phyloP scores from a whole-genome alignment of 148 eudicot genomes.

The Vaccinium myrtillus region DNA sequence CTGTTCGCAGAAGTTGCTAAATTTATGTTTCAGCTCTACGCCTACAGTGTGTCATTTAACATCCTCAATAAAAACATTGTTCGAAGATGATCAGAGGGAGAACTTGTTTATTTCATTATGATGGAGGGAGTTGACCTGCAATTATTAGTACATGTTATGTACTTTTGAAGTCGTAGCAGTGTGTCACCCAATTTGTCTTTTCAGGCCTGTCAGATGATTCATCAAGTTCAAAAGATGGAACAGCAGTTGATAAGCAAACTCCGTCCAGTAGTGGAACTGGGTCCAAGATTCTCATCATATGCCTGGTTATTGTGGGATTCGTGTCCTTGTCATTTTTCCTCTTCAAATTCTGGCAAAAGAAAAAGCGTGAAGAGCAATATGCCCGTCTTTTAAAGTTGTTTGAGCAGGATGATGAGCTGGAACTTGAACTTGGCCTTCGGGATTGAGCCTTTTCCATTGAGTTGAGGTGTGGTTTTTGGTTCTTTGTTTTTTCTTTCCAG shows the following conservation, averaged over 20 bases:
- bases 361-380: constrained; percentile 87
- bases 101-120: background rate
- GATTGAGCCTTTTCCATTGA: constrained; percentile 44
- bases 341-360: constrained; percentile 83
- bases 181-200: constrained; percentile 5
- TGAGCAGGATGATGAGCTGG: constrained; percentile 94
- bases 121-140: background rate
- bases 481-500: background rate
- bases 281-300: constrained; percentile 49
- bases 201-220: constrained; percentile 60
- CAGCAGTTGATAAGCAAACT: constrained; percentile 21
- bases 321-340: constrained; percentile 54
- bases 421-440: constrained; percentile 87
- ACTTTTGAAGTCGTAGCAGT: background rate
- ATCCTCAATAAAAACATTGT: background rate
- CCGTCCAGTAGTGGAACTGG: constrained; percentile 44
- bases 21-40: too few species aligned
- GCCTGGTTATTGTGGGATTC: constrained; percentile 45
- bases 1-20: too few species aligned
- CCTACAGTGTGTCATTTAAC: background rate
- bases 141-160: background rate
- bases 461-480: constrained; percentile 27
- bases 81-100: background rate
- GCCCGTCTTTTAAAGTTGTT: constrained; percentile 86
- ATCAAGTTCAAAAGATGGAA: constrained; percentile 36